Evolutionary conservation across 768 basidiomycete genomes (phyloP).

Genomic region (Boletus sp.): DNA sequence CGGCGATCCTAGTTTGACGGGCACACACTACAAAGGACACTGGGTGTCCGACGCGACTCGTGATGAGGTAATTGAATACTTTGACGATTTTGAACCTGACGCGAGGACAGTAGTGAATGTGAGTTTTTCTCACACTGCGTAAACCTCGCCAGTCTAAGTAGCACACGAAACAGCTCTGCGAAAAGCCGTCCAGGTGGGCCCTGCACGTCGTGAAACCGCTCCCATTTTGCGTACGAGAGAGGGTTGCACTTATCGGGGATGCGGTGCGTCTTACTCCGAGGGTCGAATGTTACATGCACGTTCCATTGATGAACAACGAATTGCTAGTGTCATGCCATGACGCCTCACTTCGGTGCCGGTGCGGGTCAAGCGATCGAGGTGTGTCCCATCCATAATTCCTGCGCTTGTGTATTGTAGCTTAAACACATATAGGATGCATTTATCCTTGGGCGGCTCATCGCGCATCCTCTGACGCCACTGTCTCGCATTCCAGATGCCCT

Average conservation of each 20-base stretch:
- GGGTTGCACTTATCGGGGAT: slow-evolving; percentile 44
- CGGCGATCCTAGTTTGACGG: slow-evolving; percentile 28
- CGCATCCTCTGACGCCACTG: slow-evolving; percentile 17
- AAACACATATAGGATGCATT: slow-evolving; percentile 14
- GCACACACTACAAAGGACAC: slow-evolving; percentile 32
- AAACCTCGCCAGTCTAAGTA: background rate
- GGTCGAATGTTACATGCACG: slow-evolving; percentile 38
- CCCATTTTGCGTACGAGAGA: slow-evolving; percentile 36
- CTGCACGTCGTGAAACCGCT: slow-evolving; percentile 43
- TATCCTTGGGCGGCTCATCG: slow-evolving; percentile 23
- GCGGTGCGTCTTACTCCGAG: too few species aligned
- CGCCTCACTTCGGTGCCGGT: slow-evolving; percentile 21
- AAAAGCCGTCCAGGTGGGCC: slow-evolving; percentile 42
- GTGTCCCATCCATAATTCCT: background rate
- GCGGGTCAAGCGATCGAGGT: slow-evolving; percentile 28
- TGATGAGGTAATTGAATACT: slow-evolving; percentile 32
- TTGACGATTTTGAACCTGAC: slow-evolving; percentile 39
- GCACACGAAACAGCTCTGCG: slow-evolving; percentile 28
- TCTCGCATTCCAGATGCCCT: slow-evolving; percentile 1
- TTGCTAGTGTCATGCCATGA: slow-evolving; percentile 23
- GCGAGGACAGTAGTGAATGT: slow-evolving; percentile 31
- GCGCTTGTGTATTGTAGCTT: background rate
- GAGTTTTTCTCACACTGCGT: background rate
- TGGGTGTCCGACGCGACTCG: slow-evolving; percentile 30
- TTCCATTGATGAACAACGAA: background rate